Conservation (phyloP, 495 filamentous ascomycete species). For the Immersiella caudata region DNA sequence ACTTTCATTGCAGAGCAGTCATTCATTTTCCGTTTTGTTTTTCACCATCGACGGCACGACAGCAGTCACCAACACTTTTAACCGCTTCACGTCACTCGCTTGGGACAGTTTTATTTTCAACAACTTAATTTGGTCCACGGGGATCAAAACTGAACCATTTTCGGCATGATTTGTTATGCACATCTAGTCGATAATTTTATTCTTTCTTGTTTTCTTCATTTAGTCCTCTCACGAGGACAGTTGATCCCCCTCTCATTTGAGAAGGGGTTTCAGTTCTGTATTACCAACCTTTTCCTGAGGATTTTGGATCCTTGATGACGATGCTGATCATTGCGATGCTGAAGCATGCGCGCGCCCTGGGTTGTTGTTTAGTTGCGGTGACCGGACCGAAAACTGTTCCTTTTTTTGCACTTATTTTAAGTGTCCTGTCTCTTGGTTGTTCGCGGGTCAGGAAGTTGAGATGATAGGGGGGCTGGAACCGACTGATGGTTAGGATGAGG, state of each 20-base stretch:
- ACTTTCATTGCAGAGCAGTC: background rate
- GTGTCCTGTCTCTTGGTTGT: background rate
- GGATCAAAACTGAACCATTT: background rate
- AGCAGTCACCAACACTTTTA: background rate
- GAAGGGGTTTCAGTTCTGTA: background rate
- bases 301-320: background rate
- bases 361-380: background rate
- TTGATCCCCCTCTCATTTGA: background rate
- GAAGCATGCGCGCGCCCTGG: background rate
- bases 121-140: no score
- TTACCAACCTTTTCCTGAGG: background rate
- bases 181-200: slow-evolving; percentile 5
- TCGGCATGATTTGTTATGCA: background rate
- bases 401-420: background rate
- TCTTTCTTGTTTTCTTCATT: slow-evolving; percentile 2
- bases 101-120: slow-evolving; percentile 28
- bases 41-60: background rate
- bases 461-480: slow-evolving; percentile 1
- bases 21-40: background rate
- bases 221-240: background rate
- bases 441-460: background rate
- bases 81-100: slow-evolving; percentile 29
- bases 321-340: background rate
- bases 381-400: no score
- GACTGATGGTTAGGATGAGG: background rate